Base-by-base conservation (phyloP, 352 stramenopile species). In the Phytophthora lateralis region DNA sequence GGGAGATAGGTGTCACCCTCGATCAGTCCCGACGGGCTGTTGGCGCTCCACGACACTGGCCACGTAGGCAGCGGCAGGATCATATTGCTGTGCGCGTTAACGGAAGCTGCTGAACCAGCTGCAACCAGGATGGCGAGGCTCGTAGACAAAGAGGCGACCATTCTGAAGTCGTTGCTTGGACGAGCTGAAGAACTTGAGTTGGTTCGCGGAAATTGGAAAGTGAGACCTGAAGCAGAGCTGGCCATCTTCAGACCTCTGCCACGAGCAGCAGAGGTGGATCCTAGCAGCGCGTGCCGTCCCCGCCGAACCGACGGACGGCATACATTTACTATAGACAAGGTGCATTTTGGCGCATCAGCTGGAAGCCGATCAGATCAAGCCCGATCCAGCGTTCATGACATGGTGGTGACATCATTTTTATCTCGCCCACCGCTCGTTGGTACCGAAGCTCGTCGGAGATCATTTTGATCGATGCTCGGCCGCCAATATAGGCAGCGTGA, bases 1-100 rank as follows among this genome's bases (percentile, higher is more conserved):
- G 64, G 64, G 7, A 83, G 58, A 11, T 69, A 69, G 7, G 45
- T 72, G 7, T 72, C 52, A 24, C 74, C 74, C 27, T 79, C 64
- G 48, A 83, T 78, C 14, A 58, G 56, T 14, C 65, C 69, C 3
- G 69, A 77, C 6, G 61, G 66, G 20, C 59, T 71, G 56, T 74
- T 77, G 55, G 60, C 64, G 27, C 65, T 60, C 64, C 69, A 77
- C 26, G 55, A 65, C 21, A 63, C 65, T 6, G 60, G 59, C 60
- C 65, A 77, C 27, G 64, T 65, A 37, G 43, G 43, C 64, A 69
- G 53, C 37, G 69, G 65, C 46, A 76, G 51, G n/a, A 67, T 65
- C 69, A 73, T 76, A 42, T 64, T 69, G 24, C 64, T 53, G 48
- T 73, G 64, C 11, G 38, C 64, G 20, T 50, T 61, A 14, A 65